Conservation (phyloP, 148 eudicot genomes). For the Persicaria maculosa region DNA sequence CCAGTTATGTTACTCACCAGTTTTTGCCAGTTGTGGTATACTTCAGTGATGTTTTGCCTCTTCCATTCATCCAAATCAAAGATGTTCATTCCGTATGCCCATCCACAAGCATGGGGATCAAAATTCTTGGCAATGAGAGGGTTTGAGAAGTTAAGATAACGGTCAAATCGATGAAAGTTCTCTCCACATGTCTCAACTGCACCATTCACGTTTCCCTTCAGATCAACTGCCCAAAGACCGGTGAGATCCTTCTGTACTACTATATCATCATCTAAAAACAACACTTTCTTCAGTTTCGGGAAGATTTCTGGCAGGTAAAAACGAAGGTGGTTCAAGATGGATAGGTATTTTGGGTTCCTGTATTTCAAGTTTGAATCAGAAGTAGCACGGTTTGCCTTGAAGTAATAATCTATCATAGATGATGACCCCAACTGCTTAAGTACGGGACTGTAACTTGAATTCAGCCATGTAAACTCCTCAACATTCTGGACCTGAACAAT, state of each 20-base stretch:
- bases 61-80: slow-evolving; percentile 86
- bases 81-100: slow-evolving; percentile 92
- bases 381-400: slow-evolving; percentile 52
- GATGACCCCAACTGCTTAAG: slow-evolving; percentile 71
- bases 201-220: slow-evolving; percentile 79
- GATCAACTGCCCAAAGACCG: slow-evolving; percentile 68
- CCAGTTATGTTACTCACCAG: slow-evolving; percentile 37
- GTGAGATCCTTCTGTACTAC: slow-evolving; percentile 83
- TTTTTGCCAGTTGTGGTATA: slow-evolving; percentile 85
- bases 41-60: slow-evolving; percentile 76
- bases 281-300: slow-evolving; percentile 71
- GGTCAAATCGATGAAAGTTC: slow-evolving; percentile 79
- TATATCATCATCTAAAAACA: slow-evolving; percentile 82
- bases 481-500: slow-evolving; percentile 66
- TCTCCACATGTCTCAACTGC: slow-evolving; percentile 87
- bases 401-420: slow-evolving; percentile 78
- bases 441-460: slow-evolving; percentile 84
- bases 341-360: slow-evolving; percentile 80
- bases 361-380: slow-evolving; percentile 72
- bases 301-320: slow-evolving; percentile 89
- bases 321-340: slow-evolving; percentile 85
- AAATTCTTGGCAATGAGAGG: slow-evolving; percentile 69
- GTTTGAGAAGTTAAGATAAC: slow-evolving; percentile 79
- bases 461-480: slow-evolving; percentile 85
- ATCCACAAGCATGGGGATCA: slow-evolving; percentile 86